phyloP scores from a whole-genome alignment of 2,329 filamentous ascomycete species.

The Aspergillus tanneri region DNA sequence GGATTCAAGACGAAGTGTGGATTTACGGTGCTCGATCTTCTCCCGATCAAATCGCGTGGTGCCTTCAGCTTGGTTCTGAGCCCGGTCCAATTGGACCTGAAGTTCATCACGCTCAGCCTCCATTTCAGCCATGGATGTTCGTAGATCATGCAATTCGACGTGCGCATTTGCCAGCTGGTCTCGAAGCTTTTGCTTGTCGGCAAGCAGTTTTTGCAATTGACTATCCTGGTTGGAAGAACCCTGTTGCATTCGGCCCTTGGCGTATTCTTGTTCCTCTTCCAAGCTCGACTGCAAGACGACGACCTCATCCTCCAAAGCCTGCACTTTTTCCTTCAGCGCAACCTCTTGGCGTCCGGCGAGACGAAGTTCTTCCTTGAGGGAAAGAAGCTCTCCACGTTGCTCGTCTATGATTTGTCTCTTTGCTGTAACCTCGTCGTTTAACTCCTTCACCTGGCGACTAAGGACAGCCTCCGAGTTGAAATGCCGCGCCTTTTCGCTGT shows the following conservation, averaged over 20 bases:
- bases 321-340: slow-evolving; percentile 62
- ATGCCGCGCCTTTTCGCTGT: slow-evolving; percentile 71
- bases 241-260: slow-evolving; percentile 56
- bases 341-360: slow-evolving; percentile 64
- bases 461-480: slow-evolving; percentile 69
- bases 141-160: slow-evolving; percentile 60
- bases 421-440: slow-evolving; percentile 68
- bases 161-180: slow-evolving; percentile 61
- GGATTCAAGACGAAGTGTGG: slow-evolving; percentile 66
- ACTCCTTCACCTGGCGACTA: slow-evolving; percentile 69
- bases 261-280: slow-evolving; percentile 64
- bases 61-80: slow-evolving; percentile 57
- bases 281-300: slow-evolving; percentile 67
- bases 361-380: slow-evolving; percentile 68
- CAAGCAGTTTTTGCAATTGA: slow-evolving; percentile 56
- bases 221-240: slow-evolving; percentile 59
- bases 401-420: slow-evolving; percentile 66
- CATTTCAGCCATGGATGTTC: slow-evolving; percentile 56
- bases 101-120: slow-evolving; percentile 68
- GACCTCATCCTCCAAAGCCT: slow-evolving; percentile 72
- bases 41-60: slow-evolving; percentile 66
- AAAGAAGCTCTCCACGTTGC: slow-evolving; percentile 64
- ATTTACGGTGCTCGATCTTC: slow-evolving; percentile 64
- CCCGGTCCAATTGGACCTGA: slow-evolving; percentile 58
- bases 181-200: slow-evolving; percentile 64